Conservation (phyloP, 306 rosid genomes). For the Vigna unguiculata region DNA sequence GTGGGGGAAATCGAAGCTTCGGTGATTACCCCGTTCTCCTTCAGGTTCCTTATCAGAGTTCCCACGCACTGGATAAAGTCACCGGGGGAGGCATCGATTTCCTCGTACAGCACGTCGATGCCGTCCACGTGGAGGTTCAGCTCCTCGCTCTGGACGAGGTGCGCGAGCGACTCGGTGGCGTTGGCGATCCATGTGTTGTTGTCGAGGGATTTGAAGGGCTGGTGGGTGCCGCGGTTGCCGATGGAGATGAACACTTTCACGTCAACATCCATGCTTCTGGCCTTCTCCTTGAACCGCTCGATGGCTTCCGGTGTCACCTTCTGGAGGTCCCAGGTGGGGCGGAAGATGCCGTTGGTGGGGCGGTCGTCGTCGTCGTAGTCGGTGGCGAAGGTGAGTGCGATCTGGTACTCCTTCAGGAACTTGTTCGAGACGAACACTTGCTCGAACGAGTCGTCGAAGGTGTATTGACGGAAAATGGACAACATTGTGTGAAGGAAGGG, state of each 20-base stretch:
- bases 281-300: background rate
- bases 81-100: slow-evolving; percentile 22
- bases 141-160: slow-evolving; percentile 7
- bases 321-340: slow-evolving; percentile 42
- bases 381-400: slow-evolving; percentile 49
- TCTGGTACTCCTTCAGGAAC: slow-evolving; percentile 48
- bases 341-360: slow-evolving; percentile 47
- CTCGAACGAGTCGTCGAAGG: slow-evolving; percentile 51
- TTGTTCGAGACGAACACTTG: slow-evolving; percentile 38
- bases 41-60: slow-evolving; percentile 43
- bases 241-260: slow-evolving; percentile 50
- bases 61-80: slow-evolving; percentile 45
- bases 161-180: slow-evolving; percentile 46
- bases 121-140: slow-evolving; percentile 33
- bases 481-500: background rate
- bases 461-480: slow-evolving; percentile 53
- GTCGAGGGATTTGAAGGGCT: slow-evolving; percentile 38
- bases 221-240: slow-evolving; percentile 33
- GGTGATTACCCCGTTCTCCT: background rate
- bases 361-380: slow-evolving; percentile 31
- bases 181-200: slow-evolving; percentile 39
- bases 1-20: slow-evolving; percentile 56
- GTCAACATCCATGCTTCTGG: background rate
- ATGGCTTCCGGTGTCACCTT: slow-evolving; percentile 45
- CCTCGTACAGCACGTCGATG: slow-evolving; percentile 47